Base-by-base conservation (phyloP, 495 filamentous ascomycete species). In the Podospora comata region DNA sequence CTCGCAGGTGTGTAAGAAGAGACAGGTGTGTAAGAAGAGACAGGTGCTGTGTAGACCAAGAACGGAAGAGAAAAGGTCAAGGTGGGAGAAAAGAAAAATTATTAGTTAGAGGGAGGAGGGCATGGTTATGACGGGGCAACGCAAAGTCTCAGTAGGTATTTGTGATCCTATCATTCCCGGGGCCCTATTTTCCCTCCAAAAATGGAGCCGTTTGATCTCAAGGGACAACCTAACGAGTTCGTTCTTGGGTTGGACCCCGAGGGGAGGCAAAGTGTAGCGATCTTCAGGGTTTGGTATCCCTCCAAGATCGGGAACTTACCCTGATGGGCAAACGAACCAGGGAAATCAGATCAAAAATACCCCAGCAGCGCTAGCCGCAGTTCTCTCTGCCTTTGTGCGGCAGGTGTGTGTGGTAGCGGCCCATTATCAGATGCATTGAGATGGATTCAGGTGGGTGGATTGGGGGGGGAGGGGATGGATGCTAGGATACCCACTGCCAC, bases 251-350 rank as follows among this genome's bases (percentile, higher is more conserved):
- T 27, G 16, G 20, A 27, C 27, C 23, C 56, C 56, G 56, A 6
- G 26, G 56, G 27, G 60, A 62, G 60, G 60, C 60, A 65, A 65
- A 58, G 55, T 58, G 48, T 54, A 55, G 63, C 64, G 64, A 65
- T 58, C 19, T 55, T 55, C 55, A 54, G 32, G 30, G 13, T 60
- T 53, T 32, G 53, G 11, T 64, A 30, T 68, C 32, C 55, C 27
- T 34, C 30, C 23, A 62, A 28, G 60, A 62, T 62, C 60, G 60
- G 60, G 20, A 62, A 19, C 60, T 62, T 26, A 19, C 60, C 23
- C 27, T 28, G 27, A 62, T 34, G 60, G 60, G 27, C 16, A 62
- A 58, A 58, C 4, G 30, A 48, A 48, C 5, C 7, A 48, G 39
- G 39, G 39, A 48, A 48, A 39, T 39, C 34, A 6, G 34, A 39